phyloP scores from a whole-genome alignment of 164 flowering plant genomes.

The Cinnamomum micranthum region DNA sequence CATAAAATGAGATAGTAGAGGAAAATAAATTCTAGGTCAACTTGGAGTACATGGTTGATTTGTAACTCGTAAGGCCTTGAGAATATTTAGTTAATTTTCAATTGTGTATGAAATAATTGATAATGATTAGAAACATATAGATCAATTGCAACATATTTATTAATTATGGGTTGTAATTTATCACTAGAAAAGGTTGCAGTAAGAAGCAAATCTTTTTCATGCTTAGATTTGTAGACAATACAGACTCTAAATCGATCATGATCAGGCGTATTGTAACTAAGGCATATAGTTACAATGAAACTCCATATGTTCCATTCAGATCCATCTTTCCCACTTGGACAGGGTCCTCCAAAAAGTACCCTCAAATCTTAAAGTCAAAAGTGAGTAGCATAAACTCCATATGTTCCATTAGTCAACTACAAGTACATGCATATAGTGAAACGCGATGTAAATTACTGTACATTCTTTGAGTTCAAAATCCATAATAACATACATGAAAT shows the following conservation, averaged over 20 bases:
- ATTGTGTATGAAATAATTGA: neutral
- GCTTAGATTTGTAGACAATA: neutral
- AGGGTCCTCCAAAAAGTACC: neutral
- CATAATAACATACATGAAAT: neutral
- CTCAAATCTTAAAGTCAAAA: neutral
- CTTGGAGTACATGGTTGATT: neutral
- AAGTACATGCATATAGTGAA: neutral
- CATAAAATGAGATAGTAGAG: neutral
- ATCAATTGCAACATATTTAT: neutral
- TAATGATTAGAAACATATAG: no score
- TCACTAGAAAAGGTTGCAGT: neutral
- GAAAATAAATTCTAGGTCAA: neutral
- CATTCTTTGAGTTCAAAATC: neutral
- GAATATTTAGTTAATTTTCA: neutral
- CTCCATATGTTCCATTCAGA: no score
- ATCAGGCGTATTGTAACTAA: neutral
- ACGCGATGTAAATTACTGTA: neutral
- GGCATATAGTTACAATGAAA: neutral
- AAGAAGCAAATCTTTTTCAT: neutral
- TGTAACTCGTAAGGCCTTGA: neutral
- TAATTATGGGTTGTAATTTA: neutral
- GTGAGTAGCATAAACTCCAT: neutral
- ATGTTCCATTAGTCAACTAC: neutral
- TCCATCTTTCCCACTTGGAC: no score
- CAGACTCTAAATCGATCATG: neutral